Conservation (phyloP, 257 asterid species). For the Lycium ferocissimum region DNA sequence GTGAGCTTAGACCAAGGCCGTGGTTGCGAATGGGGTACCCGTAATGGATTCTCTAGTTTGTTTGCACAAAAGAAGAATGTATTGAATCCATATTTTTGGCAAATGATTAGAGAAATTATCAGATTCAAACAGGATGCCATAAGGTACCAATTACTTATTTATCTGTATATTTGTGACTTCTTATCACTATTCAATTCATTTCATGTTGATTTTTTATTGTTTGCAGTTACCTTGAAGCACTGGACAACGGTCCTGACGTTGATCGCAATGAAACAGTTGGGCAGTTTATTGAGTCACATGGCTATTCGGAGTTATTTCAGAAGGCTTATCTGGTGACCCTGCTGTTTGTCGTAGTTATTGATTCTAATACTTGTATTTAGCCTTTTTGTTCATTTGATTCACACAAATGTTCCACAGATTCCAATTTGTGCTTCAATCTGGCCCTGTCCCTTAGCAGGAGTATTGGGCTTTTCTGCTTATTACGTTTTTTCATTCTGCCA, state of each 20-base stretch:
- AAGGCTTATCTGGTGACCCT: slow-evolving; percentile 85
- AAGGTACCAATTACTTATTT: background rate
- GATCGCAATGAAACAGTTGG: slow-evolving; percentile 77
- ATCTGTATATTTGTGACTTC: too few relatives aligned
- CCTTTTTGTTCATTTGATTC: background rate
- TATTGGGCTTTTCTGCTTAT: slow-evolving; percentile 78
- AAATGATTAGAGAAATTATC: slow-evolving; percentile 4
- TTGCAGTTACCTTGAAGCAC: slow-evolving; percentile 74
- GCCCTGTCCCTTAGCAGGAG: slow-evolving; percentile 85
- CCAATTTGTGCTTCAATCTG: slow-evolving; percentile 93
- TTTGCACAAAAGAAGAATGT: slow-evolving; percentile 84
- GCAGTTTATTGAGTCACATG: slow-evolving; percentile 22
- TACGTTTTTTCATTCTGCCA: slow-evolving; percentile 82
- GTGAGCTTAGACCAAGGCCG: slow-evolving; percentile 74
- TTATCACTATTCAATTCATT: too few relatives aligned
- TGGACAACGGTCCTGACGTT: slow-evolving; percentile 71
- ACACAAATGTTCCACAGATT: slow-evolving; percentile 46
- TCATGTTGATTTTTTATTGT: background rate
- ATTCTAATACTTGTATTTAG: slow-evolving; percentile 26
- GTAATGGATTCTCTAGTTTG: slow-evolving; percentile 68
- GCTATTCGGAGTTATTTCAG: slow-evolving; percentile 44
- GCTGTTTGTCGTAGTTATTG: slow-evolving; percentile 1
- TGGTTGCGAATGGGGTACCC: slow-evolving; percentile 93
- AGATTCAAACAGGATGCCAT: background rate
- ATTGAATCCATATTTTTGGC: slow-evolving; percentile 38